Evolutionary conservation across 805 yeast species (phyloP).

Genomic region (Teunomyces funiuensis): DNA sequence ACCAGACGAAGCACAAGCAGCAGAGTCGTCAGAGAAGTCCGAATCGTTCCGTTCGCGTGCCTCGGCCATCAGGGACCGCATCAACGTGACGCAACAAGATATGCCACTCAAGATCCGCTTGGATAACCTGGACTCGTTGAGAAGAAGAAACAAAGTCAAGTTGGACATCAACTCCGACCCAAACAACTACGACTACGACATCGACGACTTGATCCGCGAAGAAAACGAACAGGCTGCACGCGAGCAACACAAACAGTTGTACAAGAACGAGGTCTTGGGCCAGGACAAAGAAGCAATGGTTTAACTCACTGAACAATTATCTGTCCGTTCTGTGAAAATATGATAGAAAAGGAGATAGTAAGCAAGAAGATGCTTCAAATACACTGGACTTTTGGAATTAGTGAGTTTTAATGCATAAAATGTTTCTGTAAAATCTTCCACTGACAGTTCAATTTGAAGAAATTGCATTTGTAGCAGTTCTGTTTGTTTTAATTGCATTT

Average conservation of each 20-base stretch:
- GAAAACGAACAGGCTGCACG: slow-evolving; percentile 25
- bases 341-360: no score
- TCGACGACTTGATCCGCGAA: slow-evolving; percentile 43
- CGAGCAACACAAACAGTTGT: slow-evolving; percentile 19
- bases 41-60: slow-evolving; percentile 16
- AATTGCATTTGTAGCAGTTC: no score
- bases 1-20: slow-evolving; percentile 34
- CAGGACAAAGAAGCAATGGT: slow-evolving; percentile 27
- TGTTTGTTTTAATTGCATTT: no score
- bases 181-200: slow-evolving; percentile 43
- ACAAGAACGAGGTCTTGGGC: slow-evolving; percentile 21
- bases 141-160: slow-evolving; percentile 32
- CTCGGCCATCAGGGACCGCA: slow-evolving; percentile 27
- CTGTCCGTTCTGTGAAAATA: no score
- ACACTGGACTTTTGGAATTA: no score
- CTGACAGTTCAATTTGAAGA: no score
- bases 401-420: no score
- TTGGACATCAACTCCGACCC: slow-evolving; percentile 38
- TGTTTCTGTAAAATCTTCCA: no score
- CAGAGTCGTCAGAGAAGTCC: slow-evolving; percentile 11
- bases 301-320: no score
- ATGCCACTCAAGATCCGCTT: slow-evolving; percentile 37
- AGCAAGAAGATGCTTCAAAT: no score
- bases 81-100: slow-evolving; percentile 35
- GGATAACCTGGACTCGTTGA: slow-evolving; percentile 20